phyloP scores from a whole-genome alignment of 2,329 filamentous ascomycete species.

The Fusarium udum region DNA sequence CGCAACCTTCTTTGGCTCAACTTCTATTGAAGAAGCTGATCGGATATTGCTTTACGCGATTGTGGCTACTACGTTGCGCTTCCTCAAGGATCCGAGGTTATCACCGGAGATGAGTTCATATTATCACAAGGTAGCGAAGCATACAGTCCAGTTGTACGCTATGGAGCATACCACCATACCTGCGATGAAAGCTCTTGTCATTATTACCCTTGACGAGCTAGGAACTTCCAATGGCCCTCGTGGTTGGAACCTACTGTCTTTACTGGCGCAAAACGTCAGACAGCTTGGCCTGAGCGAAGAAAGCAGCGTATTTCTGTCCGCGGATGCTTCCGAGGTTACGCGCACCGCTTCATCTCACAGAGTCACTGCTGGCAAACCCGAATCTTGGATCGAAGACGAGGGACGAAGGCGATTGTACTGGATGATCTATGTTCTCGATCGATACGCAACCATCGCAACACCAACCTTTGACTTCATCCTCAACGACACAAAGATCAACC shows the following conservation, averaged over 20 bases:
- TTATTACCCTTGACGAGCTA: conserved; percentile 54
- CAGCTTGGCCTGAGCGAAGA: conserved; percentile 54
- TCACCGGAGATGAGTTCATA: conserved; percentile 51
- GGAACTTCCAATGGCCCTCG: conserved; percentile 55
- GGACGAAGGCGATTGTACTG: conserved; percentile 54
- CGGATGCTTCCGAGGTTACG: conserved; percentile 46
- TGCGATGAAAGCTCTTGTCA: conserved; percentile 53
- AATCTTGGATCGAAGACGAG: conserved; percentile 58
- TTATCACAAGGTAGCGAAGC: conserved; percentile 52
- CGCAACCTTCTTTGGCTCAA: conserved; percentile 53
- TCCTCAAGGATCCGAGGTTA: conserved; percentile 52
- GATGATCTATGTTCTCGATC: conserved; percentile 57
- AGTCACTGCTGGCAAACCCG: conserved; percentile 49
- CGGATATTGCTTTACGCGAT: conserved; percentile 56
- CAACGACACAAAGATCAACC: conserved; percentile 51
- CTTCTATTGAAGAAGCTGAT: conserved; percentile 51
- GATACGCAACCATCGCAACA: conserved; percentile 55
- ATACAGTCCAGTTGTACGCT: conserved; percentile 53
- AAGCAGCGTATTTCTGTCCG: conserved; percentile 49
- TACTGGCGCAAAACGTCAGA: conserved; percentile 51
- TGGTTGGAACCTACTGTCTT: conserved; percentile 54
- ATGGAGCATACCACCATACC: conserved; percentile 54
- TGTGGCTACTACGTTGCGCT: conserved; percentile 54
- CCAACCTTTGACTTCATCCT: conserved; percentile 55
- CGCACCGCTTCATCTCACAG: conserved; percentile 49